Base-by-base conservation (phyloP, 345 rosid genomes). In the Euphorbia lathyris region DNA sequence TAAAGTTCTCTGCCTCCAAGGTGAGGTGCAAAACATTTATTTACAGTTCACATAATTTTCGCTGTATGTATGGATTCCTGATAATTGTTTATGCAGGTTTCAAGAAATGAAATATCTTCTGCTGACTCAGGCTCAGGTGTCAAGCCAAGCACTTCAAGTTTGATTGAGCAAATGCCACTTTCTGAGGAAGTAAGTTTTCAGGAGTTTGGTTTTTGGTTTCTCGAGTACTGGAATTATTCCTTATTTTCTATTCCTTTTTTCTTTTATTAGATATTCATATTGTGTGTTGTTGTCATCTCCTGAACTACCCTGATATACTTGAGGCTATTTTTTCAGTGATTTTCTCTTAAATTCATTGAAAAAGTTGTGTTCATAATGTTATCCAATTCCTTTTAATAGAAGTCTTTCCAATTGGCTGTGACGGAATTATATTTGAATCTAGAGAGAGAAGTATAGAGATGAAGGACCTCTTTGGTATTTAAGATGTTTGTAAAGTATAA, bases 1-100 rank as follows among this genome's bases (percentile, higher is more conserved):
- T 81, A 63, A 83, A 83, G 67, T 71, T 72, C 53, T 79, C 73
- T 76, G 53, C 83, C 50, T 81, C 87, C 16, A 88, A 79, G 89
- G 96, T 91, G 68, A 82, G 80, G 50, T 75, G 32, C 51, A 51
- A 53, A 55, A 71, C 47, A 57, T 34, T 40, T 26, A 61, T 43
- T 58, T 25, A 58, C 47, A 74, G 56, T 29, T 75, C 34, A 70
- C 34, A 43, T 78, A 53, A 30, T 83, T 42, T 60, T 79, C 22
- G 61, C 61, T 29, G 52, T 26, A 38, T 58, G 48, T 45, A 58
- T 63, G 40, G 9, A 66, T 16, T 29, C 45, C 45, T 16, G 40
- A 36, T 66, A 22, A 22, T 64, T 60, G 29, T n/a, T 68, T 32
- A 67, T 66, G 71, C 64, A 83, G 84, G 76, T 67, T 77, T 67